A percentile compares a stretch with the other conserved stretches of the same genome.
Evolutionary conservation across 345 rosid genomes (phyloP).

Genomic region (Cardamine chenopodiifolia): DNA sequence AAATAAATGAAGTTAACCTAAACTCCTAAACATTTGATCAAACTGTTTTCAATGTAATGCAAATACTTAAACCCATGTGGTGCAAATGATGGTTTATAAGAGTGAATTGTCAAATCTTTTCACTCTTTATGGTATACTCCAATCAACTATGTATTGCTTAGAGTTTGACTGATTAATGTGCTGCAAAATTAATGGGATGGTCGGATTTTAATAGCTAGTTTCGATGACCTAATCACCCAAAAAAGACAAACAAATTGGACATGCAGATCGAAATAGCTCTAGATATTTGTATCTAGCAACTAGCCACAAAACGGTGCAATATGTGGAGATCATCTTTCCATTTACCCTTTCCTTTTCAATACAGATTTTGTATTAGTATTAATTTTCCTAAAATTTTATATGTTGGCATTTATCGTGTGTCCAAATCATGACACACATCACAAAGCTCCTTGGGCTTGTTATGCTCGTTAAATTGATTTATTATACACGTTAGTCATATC

Average conservation of each 20-base stretch:
- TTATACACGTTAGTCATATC: neutral
- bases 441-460: neutral
- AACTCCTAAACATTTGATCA: neutral
- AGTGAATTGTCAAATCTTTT: neutral
- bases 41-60: neutral
- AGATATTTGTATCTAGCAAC: neutral
- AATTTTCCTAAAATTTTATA: neutral
- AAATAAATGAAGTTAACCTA: neutral
- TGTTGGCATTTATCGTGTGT: conserved; percentile 1
- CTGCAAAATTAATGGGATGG: neutral
- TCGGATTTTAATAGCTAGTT: neutral
- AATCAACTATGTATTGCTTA: neutral
- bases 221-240: neutral
- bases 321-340: neutral
- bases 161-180: neutral
- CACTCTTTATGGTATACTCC: neutral
- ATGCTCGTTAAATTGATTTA: neutral
- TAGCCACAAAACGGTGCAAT: conserved; percentile 3
- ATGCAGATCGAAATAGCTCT: neutral
- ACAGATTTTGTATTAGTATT: neutral
- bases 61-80: neutral
- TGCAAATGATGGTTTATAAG: neutral
- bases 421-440: neutral
- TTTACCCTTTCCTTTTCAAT: neutral
- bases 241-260: neutral